These are phyloP conservation scores for Cercospora janseana DNA, from an alignment of 2,329 filamentous ascomycete genomes.

Conservation along the genomic window DNA sequence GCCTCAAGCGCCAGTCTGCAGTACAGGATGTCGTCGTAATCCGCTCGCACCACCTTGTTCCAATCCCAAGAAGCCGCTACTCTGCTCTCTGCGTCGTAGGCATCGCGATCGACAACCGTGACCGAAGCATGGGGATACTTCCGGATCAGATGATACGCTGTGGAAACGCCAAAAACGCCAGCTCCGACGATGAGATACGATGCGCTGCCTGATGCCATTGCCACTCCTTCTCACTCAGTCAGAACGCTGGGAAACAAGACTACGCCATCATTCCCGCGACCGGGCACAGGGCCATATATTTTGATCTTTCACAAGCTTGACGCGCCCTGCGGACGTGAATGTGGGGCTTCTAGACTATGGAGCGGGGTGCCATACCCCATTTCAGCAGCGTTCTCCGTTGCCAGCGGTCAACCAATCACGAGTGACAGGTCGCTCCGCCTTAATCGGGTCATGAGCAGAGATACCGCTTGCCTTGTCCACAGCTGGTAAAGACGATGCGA, in stretches of 20 bases:
- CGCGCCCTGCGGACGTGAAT: slow-evolving; percentile 10
- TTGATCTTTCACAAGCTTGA: neutral
- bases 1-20: slow-evolving; percentile 64
- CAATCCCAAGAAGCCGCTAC: slow-evolving; percentile 68
- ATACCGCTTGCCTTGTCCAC: slow-evolving; percentile 9
- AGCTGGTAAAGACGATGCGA: slow-evolving; percentile 4
- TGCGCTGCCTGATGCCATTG: slow-evolving; percentile 12
- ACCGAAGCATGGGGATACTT: slow-evolving; percentile 43
- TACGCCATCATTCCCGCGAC: slow-evolving; percentile 5
- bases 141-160: slow-evolving; percentile 50
- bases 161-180: slow-evolving; percentile 56
- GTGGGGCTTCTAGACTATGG: slow-evolving; percentile 11
- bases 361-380: slow-evolving; percentile 16
- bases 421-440: neutral
- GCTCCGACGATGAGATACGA: slow-evolving; percentile 39
- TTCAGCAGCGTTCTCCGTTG: slow-evolving; percentile 11
- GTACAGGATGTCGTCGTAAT: slow-evolving; percentile 65
- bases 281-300: slow-evolving; percentile 1
- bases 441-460: slow-evolving; percentile 2
- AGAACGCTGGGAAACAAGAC: neutral
- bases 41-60: slow-evolving; percentile 70
- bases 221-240: neutral
- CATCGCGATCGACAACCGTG: slow-evolving; percentile 43
- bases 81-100: slow-evolving; percentile 35
- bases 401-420: slow-evolving; percentile 7